Conservation (phyloP, 2,329 filamentous ascomycete species). For the Fusarium nematophilum region DNA sequence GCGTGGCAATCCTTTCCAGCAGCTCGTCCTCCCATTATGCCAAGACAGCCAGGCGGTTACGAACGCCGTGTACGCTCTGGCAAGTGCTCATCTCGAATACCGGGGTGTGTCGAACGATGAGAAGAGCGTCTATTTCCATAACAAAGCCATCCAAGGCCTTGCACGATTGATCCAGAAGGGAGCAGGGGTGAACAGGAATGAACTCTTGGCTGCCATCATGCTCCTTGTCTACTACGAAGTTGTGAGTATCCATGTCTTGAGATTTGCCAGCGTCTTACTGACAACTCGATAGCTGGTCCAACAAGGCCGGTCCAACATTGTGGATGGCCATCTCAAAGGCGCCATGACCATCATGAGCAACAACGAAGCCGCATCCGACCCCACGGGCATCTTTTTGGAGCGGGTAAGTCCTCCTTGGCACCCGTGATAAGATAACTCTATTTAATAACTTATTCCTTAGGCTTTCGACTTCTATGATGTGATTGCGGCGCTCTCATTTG, state of each 20-base stretch:
- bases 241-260: slow-evolving; percentile 53
- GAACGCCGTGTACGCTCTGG: slow-evolving; percentile 86
- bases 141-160: slow-evolving; percentile 68
- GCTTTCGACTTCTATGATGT: slow-evolving; percentile 75
- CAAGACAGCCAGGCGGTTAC: slow-evolving; percentile 70
- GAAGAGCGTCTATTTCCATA: slow-evolving; percentile 69
- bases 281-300: slow-evolving; percentile 64
- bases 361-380: slow-evolving; percentile 56
- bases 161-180: slow-evolving; percentile 67
- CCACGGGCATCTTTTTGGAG: slow-evolving; percentile 68
- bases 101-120: slow-evolving; percentile 64
- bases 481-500: slow-evolving; percentile 71
- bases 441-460: slow-evolving; percentile 48
- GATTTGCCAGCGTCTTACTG: neutral
- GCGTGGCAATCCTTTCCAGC: slow-evolving; percentile 71
- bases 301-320: slow-evolving; percentile 67
- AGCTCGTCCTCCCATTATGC: slow-evolving; percentile 70
- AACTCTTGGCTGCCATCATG: slow-evolving; percentile 71
- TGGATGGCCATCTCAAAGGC: slow-evolving; percentile 70
- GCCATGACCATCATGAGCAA: slow-evolving; percentile 70
- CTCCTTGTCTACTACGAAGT: slow-evolving; percentile 73
- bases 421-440: neutral
- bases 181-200: slow-evolving; percentile 62
- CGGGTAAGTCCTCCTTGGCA: slow-evolving; percentile 54
- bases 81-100: slow-evolving; percentile 85